phyloP scores from a whole-genome alignment of 768 basidiomycete species.

The Strobilomyces dryophilus region DNA sequence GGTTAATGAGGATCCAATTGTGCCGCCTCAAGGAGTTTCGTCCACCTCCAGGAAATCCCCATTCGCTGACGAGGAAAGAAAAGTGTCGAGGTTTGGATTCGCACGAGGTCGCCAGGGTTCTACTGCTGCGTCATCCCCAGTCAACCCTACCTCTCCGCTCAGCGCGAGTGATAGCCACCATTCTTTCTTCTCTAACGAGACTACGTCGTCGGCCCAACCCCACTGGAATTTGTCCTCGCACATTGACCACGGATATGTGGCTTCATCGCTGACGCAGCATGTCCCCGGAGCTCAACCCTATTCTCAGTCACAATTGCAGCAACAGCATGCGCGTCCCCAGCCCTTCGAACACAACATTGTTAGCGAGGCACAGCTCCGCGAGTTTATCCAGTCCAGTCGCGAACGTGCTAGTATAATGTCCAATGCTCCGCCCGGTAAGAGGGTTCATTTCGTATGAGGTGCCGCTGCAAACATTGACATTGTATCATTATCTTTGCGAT shows the following conservation, averaged over 20 bases:
- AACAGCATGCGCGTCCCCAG: constrained; percentile 44
- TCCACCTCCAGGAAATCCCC: constrained; percentile 36
- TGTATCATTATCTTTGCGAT: constrained; percentile 22
- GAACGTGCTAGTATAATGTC: constrained; percentile 43
- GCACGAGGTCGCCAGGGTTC: constrained; percentile 68
- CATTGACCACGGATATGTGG: constrained; percentile 39
- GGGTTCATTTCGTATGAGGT: constrained; percentile 39
- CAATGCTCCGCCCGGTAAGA: constrained; percentile 45
- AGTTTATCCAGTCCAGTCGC: constrained; percentile 69
- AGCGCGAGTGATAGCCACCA: constrained; percentile 47
- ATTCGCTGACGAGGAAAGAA: constrained; percentile 55
- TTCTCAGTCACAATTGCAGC: constrained; percentile 34
- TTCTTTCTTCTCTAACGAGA: constrained; percentile 42
- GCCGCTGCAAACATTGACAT: constrained; percentile 31
- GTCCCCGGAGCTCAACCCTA: constrained; percentile 34
- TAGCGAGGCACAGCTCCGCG: constrained; percentile 74
- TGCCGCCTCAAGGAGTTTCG: constrained; percentile 27
- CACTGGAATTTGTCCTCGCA: constrained; percentile 45
- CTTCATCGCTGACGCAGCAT: constrained; percentile 48
- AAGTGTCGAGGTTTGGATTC: constrained; percentile 78
- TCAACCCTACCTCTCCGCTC: constrained; percentile 52
- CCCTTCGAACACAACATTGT: constrained; percentile 50
- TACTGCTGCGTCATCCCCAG: constrained; percentile 53
- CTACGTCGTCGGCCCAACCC: constrained; percentile 35
- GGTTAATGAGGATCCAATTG: constrained; percentile 41